Evolutionary conservation across 2,329 filamentous ascomycete genomes (phyloP), one percentile per base, ranked within the genome.

Genomic region (Acephala macrosclerotiorum): DNA sequence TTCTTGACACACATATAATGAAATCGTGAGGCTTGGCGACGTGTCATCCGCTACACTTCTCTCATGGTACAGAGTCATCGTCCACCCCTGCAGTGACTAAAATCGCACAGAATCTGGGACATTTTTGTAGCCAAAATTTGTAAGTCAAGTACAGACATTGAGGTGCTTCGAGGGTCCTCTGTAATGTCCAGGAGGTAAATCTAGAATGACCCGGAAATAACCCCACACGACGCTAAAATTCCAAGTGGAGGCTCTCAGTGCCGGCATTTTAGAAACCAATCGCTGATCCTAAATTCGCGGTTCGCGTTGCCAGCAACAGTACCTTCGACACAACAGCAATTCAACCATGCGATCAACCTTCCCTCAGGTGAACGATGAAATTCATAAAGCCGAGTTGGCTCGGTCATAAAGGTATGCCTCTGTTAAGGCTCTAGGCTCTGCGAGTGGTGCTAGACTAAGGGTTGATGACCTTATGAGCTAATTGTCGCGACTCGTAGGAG

Each of bases 301-400:
- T 58, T 61, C 55, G 47, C n/a, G 51, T 55, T 42, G 42, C 47
- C 29, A 49, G 60, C n/a, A 35, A 58, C n/a, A 51, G 47, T 33
- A 33, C 29, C 47, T 38, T 36, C 26, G 57, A 53, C 65, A 60
- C 38, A 53, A 60, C 26, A 55, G 65, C 61, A 66, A 65, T 55
- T 61, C 69, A 72, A 73, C 67, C 66, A 76, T 76, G 74, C 73
- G 60, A 71, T 68, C 66, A 66, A 33, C 58, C 61, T 65, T 57
- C 64, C 38, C 49, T 64, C 70, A 69, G 68, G 72, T 71, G 68
- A 71, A 74, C 61, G 60, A 94, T 95, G 92, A 90, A 89, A 83
- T 88, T 97, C 81, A 93, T 96, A 80, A 97, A 96, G 87, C 95
- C 95, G 73, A 89, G 92, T 77, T 98, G 95, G 94, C 89, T 98